Percentiles rank a stretch among this genome's conserved stretches.
Evolutionary conservation across 1,284 basidiomycete species (phyloP).

Genomic region (Somion occarium): DNA sequence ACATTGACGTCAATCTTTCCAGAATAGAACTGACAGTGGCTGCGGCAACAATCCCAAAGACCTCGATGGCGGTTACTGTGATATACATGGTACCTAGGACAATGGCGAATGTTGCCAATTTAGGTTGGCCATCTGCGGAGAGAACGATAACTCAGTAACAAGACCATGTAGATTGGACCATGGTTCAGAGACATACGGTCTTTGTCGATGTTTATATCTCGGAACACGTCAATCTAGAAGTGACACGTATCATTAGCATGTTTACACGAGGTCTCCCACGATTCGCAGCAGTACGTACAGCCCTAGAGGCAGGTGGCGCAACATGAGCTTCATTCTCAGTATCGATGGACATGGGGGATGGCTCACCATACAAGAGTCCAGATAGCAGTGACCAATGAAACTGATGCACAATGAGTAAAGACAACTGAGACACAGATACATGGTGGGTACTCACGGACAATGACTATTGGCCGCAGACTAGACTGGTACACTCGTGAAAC

Average conservation of each 20-base stretch:
- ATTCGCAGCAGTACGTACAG: slow-evolving; percentile 36
- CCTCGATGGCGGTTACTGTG: slow-evolving; percentile 47
- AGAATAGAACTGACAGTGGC: slow-evolving; percentile 39
- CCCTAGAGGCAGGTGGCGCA: slow-evolving; percentile 30
- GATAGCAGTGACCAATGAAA: slow-evolving; percentile 42
- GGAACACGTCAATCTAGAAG: slow-evolving; percentile 53
- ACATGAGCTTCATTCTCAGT: slow-evolving; percentile 2
- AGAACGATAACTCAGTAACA: no score
- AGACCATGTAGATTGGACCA: no score
- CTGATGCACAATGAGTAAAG: slow-evolving; percentile 24
- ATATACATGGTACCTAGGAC: slow-evolving; percentile 55
- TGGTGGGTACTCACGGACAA: slow-evolving; percentile 41
- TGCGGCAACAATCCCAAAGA: slow-evolving; percentile 53
- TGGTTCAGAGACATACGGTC: slow-evolving; percentile 42
- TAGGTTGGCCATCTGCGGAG: slow-evolving; percentile 37
- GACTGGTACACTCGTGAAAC: slow-evolving; percentile 48
- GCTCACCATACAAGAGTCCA: slow-evolving; percentile 58
- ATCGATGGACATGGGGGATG: background rate
- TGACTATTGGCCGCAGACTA: slow-evolving; percentile 55
- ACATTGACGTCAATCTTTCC: background rate
- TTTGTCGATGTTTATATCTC: slow-evolving; percentile 44
- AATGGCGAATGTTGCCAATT: slow-evolving; percentile 55
- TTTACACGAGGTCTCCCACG: background rate
- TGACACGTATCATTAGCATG: slow-evolving; percentile 4
- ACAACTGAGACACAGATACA: background rate